Evolutionary conservation across 129 eudicot species (phyloP).

Genomic region (Smallanthus sonchifolius): DNA sequence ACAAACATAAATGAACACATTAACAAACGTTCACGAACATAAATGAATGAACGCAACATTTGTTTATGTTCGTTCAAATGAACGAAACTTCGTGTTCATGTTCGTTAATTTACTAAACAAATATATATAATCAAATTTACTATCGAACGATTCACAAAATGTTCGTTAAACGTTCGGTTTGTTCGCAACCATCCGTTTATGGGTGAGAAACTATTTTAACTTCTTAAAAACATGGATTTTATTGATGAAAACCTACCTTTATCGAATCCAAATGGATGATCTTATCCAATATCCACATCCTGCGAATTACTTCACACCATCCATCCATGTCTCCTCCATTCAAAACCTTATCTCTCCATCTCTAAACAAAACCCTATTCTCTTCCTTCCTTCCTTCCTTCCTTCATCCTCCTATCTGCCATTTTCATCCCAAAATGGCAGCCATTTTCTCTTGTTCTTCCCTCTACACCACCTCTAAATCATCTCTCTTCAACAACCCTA

Average conservation of each 20-base stretch:
- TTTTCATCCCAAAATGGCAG: slow-evolving; percentile 37
- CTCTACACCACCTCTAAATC: slow-evolving; percentile 24
- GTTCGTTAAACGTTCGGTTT: no score
- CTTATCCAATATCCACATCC: slow-evolving; percentile 52
- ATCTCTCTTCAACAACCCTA: slow-evolving; percentile 23
- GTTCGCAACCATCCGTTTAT: no score
- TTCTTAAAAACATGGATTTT: not conserved
- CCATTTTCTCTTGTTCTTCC: slow-evolving; percentile 45
- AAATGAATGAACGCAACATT: no score
- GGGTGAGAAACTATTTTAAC: no score
- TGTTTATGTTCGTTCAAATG: no score
- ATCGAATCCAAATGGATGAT: slow-evolving; percentile 6
- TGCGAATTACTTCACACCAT: slow-evolving; percentile 36
- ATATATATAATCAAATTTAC: no score
- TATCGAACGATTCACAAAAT: no score
- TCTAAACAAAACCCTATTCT: slow-evolving; percentile 11
- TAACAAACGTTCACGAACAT: no score
- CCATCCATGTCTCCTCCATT: slow-evolving; percentile 15
- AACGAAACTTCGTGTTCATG: no score
- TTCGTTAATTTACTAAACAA: no score
- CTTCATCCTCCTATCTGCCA: not conserved
- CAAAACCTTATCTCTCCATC: slow-evolving; percentile 43
- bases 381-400: no score
- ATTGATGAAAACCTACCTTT: not conserved
- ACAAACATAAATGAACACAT: no score